Conservation (phyloP, 2,329 filamentous ascomycete genomes). For the Penicillium sp. region DNA sequence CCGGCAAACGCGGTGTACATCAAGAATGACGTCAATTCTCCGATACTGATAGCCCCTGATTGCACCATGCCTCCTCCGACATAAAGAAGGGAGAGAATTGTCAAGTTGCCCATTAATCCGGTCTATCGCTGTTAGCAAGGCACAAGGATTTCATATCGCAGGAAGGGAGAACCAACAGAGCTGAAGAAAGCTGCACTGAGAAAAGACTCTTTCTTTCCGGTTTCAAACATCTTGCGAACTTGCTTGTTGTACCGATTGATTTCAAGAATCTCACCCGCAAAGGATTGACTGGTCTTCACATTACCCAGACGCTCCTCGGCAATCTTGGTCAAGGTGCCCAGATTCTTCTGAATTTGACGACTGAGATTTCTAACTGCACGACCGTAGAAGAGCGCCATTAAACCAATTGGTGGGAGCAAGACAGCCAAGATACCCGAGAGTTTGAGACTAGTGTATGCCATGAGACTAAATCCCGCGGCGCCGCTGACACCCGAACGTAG, state of each 20-base stretch:
- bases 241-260: slow-evolving; percentile 86
- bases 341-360: slow-evolving; percentile 85
- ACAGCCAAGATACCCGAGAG: slow-evolving; percentile 79
- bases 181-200: slow-evolving; percentile 89
- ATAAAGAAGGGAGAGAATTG: slow-evolving; percentile 82
- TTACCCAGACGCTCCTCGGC: slow-evolving; percentile 97
- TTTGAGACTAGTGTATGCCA: slow-evolving; percentile 92
- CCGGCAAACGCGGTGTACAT: slow-evolving; percentile 92
- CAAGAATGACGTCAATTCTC: slow-evolving; percentile 90
- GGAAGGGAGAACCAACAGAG: slow-evolving; percentile 38
- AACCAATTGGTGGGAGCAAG: slow-evolving; percentile 83
- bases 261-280: slow-evolving; percentile 87
- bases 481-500: slow-evolving; percentile 85
- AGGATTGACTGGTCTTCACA: slow-evolving; percentile 92
- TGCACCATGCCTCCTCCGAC: slow-evolving; percentile 88
- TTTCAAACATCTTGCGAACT: slow-evolving; percentile 81
- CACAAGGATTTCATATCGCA: background rate
- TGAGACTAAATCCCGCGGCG: slow-evolving; percentile 79
- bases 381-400: slow-evolving; percentile 88
- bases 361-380: slow-evolving; percentile 82
- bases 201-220: slow-evolving; percentile 80
- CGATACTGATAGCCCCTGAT: slow-evolving; percentile 76
- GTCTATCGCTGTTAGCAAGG: slow-evolving; percentile 48
- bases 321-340: slow-evolving; percentile 91
- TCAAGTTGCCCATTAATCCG: slow-evolving; percentile 93